A percentile compares a stretch with the other conserved stretches of the same genome.
Conservation (phyloP, 805 yeast species). For the Barnettozyma populi region DNA sequence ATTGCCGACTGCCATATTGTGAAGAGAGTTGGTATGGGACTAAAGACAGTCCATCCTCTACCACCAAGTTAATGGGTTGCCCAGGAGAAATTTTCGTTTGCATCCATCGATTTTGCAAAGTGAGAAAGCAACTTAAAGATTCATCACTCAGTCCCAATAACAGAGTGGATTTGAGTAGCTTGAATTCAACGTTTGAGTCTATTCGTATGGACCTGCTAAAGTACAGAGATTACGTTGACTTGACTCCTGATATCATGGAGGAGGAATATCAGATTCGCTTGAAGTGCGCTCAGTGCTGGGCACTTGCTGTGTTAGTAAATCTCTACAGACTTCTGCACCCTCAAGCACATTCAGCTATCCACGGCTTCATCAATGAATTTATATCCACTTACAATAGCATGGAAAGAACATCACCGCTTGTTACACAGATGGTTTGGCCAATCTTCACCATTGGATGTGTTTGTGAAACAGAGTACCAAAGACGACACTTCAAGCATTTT, state of each 20-base stretch:
- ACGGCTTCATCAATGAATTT: conserved; percentile 38
- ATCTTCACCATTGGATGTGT: conserved; percentile 45
- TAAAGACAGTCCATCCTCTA: conserved; percentile 37
- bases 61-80: conserved; percentile 53
- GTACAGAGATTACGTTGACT: conserved; percentile 44
- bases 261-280: conserved; percentile 36
- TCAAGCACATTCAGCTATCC: conserved; percentile 26
- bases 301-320: conserved; percentile 33
- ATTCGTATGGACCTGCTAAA: conserved; percentile 33
- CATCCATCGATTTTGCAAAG: conserved; percentile 38
- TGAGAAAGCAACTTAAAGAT: conserved; percentile 27
- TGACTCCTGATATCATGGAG: conserved; percentile 13
- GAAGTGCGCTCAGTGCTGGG: conserved; percentile 55
- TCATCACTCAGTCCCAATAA: conserved; percentile 7
- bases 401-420: conserved; percentile 41
- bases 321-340: conserved; percentile 30
- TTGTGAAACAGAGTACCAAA: conserved; percentile 31
- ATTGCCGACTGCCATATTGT: conserved; percentile 50
- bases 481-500: conserved; percentile 26
- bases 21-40: conserved; percentile 49
- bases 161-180: conserved; percentile 8
- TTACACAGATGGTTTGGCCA: conserved; percentile 64
- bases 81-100: conserved; percentile 52
- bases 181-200: conserved; percentile 25
- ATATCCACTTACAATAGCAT: conserved; percentile 41